A percentile compares a stretch with the other conserved stretches of the same genome.
These are phyloP conservation scores for Lactarius quietus DNA, from an alignment of 768 basidiomycete genomes.

Conservation along the genomic window DNA sequence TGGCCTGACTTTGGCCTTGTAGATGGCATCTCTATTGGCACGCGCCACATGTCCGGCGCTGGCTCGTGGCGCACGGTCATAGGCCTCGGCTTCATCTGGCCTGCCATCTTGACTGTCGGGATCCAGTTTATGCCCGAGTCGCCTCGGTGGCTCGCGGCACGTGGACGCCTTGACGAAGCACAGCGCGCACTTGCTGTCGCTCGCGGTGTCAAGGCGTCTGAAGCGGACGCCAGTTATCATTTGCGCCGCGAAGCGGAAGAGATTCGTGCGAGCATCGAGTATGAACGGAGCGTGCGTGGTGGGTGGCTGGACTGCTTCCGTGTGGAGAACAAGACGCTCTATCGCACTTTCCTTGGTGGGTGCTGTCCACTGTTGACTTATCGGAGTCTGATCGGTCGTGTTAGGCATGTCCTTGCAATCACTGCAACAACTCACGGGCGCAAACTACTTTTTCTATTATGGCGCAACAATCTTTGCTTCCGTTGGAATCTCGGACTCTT, in stretches of 20 bases:
- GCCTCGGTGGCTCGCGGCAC: constrained; percentile 50
- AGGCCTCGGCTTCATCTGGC: constrained; percentile 60
- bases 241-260: constrained; percentile 50
- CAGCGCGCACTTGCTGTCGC: constrained; percentile 44
- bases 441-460: constrained; percentile 67
- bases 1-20: neutral
- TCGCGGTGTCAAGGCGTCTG: constrained; percentile 43
- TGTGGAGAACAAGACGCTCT: constrained; percentile 51
- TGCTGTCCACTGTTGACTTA: constrained; percentile 7
- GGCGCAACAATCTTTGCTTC: constrained; percentile 62
- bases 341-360: constrained; percentile 54
- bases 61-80: constrained; percentile 62
- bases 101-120: constrained; percentile 55
- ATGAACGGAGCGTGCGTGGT: constrained; percentile 43
- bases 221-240: constrained; percentile 41
- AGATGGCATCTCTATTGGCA: constrained; percentile 70
- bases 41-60: constrained; percentile 44
- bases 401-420: constrained; percentile 60
- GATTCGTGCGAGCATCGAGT: constrained; percentile 49
- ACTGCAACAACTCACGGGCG: constrained; percentile 70
- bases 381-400: neutral
- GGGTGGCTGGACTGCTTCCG: constrained; percentile 72
- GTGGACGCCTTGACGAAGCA: constrained; percentile 47
- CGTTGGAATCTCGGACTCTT: constrained; percentile 65
- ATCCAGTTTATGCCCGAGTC: constrained; percentile 63